Conservation (phyloP, 2,329 filamentous ascomycete species). For the Aureobasidium sp. region DNA sequence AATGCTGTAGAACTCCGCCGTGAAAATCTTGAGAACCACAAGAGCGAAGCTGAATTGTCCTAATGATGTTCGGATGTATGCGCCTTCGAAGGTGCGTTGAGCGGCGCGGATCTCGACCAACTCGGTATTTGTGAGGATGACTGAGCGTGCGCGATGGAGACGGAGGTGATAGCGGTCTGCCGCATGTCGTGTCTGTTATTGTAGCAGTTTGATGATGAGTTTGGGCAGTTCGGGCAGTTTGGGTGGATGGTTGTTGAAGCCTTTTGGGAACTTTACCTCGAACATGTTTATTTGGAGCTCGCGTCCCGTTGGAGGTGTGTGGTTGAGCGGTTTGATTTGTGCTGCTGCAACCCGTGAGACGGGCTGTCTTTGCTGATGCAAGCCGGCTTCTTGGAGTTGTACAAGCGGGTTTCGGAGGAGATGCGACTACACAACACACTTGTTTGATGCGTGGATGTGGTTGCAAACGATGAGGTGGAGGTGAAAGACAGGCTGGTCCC, state of each 20-base stretch:
- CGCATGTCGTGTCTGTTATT: constrained; percentile 45
- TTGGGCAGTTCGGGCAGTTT: not conserved
- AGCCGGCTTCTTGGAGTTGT: not conserved
- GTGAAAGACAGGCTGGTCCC: not conserved
- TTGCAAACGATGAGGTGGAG: not conserved
- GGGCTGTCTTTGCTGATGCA: not conserved
- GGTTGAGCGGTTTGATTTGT: not conserved
- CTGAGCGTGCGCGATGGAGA: constrained; percentile 72
- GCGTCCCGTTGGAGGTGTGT: not conserved
- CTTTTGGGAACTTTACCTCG: not conserved
- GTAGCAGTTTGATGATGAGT: not conserved
- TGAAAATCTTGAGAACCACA: constrained; percentile 94
- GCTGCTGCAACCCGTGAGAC: not conserved
- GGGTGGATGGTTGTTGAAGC: not conserved
- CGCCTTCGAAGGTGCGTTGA: constrained; percentile 93
- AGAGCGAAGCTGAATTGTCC: constrained; percentile 93
- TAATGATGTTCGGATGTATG: constrained; percentile 89
- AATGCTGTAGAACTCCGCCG: constrained; percentile 89
- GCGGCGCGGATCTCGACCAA: constrained; percentile 91
- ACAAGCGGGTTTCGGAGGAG: not conserved
- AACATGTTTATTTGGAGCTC: not conserved
- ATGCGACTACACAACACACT: not conserved
- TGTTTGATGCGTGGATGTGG: not conserved
- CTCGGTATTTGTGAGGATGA: constrained; percentile 72
- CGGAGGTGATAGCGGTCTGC: constrained; percentile 70